Base-by-base conservation (phyloP, 1,284 basidiomycete genomes). In the Cutaneotrichosporon mucoides region DNA sequence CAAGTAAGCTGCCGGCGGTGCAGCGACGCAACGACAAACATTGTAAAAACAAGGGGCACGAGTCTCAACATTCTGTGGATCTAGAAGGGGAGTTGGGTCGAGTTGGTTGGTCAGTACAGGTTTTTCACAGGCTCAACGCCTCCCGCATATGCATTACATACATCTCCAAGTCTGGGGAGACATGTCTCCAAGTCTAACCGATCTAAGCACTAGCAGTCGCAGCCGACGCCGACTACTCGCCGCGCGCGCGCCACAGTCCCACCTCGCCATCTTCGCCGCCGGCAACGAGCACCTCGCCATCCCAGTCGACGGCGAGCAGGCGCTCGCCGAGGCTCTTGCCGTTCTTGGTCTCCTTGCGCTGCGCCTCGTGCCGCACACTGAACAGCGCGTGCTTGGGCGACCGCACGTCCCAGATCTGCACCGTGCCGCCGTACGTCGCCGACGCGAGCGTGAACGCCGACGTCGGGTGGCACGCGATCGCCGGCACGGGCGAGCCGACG, bases 371-470 rank as follows among this genome's bases (percentile, higher is more conserved):
- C 50, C 66, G 69, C 12, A 56, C 53, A 16, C 43, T 59, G 75
- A 94, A 90, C 61, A 82, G 64, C 6, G 79, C 82, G 84, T 66
- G 86, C 81, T 73, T 81, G 15, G 80, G 79, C 35, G 77, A 79
- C 40, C 92, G 82, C 35, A 92, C 77, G 75, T 97, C 93, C 92
- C 92, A 96, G 15, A 96, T 80, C 34, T 91, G 83, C 2, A 88
- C 86, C 0, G 86, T 79, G 40, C 91, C 90, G 63, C 92, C 89
- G 72, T 93, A 92, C 0, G 87, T 86, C 1, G 90, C 92, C 0
- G 85, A 88, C 7, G 88, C 82, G 15, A 93, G 81, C 65, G 90
- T 89, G 67, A 88, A 81, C 34, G 79, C 81, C 15, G 85, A 85
- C 0, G 82, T 81, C 0, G 83, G 81, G 68, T 86, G 80, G 12